phyloP scores from a whole-genome alignment of 805 yeast genomes.

The Alloascoidea hylecoeti region DNA sequence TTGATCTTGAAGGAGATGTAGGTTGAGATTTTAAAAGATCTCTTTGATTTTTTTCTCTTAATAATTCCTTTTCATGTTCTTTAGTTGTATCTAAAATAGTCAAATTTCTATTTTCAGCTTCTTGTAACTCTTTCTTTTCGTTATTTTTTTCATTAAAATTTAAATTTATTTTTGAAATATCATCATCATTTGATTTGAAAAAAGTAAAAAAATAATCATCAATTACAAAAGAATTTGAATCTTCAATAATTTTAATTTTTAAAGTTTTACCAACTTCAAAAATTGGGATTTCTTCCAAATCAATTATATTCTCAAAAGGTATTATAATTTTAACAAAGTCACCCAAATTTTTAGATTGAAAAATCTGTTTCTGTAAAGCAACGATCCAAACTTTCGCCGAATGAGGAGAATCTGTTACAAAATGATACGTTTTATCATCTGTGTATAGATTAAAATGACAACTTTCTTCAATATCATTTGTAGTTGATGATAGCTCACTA shows the following conservation, averaged over 20 bases:
- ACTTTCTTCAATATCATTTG: neutral
- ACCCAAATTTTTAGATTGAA: slow-evolving; percentile 55
- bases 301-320: slow-evolving; percentile 56
- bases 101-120: no score
- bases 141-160: neutral
- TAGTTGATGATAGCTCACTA: neutral
- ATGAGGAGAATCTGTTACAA: slow-evolving; percentile 59
- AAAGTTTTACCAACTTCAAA: slow-evolving; percentile 43
- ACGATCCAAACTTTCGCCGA: slow-evolving; percentile 77
- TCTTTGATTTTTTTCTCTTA: slow-evolving; percentile 2
- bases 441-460: slow-evolving; percentile 42
- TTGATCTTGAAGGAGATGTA: no score
- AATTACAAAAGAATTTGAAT: slow-evolving; percentile 33
- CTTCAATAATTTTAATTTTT: slow-evolving; percentile 46
- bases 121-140: no score
- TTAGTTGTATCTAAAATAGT: neutral
- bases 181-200: slow-evolving; percentile 34
- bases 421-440: slow-evolving; percentile 40
- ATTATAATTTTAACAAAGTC: slow-evolving; percentile 66
- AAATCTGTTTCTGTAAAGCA: slow-evolving; percentile 58
- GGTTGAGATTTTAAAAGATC: no score
- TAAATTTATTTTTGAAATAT: slow-evolving; percentile 9
- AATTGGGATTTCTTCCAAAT: slow-evolving; percentile 39
- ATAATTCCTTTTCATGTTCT: slow-evolving; percentile 2
- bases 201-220: slow-evolving; percentile 64